Conservation (phyloP, 306 rosid genomes). For the Abrus pulchellus region DNA sequence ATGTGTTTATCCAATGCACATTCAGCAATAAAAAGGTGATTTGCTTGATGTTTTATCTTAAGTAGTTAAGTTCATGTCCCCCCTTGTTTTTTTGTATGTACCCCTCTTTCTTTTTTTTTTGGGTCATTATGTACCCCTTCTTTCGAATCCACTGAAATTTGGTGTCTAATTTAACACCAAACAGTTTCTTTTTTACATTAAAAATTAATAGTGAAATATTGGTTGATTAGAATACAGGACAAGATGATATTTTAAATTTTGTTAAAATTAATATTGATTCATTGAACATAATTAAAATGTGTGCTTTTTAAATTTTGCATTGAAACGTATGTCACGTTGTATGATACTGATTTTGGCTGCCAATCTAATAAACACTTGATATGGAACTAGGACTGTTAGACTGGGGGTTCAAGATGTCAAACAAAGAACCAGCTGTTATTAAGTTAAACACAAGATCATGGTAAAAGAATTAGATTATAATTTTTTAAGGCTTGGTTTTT, state of each 20-base stretch:
- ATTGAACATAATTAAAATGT: not conserved
- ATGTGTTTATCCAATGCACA: conserved; percentile 33
- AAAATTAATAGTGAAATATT: too few species aligned
- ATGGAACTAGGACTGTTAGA: not conserved
- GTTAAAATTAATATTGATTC: not conserved
- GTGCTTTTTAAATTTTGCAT: too few species aligned
- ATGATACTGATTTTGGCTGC: too few species aligned
- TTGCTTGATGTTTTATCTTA: conserved; percentile 3
- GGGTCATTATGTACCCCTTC: not conserved
- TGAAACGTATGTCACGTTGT: too few species aligned
- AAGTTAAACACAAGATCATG: too few species aligned
- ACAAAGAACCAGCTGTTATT: too few species aligned
- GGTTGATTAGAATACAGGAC: too few species aligned
- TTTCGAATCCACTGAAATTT: conserved; percentile 3
- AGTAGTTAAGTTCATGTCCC: too few species aligned
- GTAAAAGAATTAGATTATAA: too few species aligned
- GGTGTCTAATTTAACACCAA: not conserved
- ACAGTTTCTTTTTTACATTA: not conserved
- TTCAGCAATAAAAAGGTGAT: conserved; percentile 21
- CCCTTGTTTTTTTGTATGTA: too few species aligned
- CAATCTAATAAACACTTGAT: not conserved
- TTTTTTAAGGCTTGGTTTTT: too few species aligned
- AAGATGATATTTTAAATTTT: not conserved
- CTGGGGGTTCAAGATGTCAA: not conserved
- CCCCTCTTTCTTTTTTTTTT: too few species aligned